A percentile compares a stretch with the other conserved stretches of the same genome.
phyloP scores from a whole-genome alignment of 176 grass and related monocot species.

The Ampelocalamus luodianensis region DNA sequence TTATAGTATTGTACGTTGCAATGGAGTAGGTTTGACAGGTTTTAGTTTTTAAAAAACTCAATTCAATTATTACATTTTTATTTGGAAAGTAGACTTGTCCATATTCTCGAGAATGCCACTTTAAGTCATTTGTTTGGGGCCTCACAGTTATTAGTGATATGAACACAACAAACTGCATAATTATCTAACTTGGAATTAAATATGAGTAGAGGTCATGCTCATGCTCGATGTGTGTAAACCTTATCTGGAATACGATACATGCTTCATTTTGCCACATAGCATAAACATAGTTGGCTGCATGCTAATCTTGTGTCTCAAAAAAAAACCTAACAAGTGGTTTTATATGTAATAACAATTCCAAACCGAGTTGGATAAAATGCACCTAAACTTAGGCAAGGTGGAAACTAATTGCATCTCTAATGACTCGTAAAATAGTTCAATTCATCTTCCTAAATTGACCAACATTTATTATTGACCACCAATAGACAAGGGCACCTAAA shows the following conservation, averaged over 20 bases:
- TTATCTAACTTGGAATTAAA: neutral
- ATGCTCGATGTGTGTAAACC: neutral
- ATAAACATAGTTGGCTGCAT: neutral
- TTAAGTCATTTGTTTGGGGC: neutral
- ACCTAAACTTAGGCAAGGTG: neutral
- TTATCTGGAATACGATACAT: neutral
- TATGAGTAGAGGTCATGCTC: neutral
- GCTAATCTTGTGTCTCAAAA: neutral
- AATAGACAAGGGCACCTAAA: neutral
- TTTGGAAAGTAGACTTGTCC: neutral
- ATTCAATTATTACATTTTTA: neutral
- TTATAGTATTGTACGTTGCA: neutral
- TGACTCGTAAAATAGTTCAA: neutral
- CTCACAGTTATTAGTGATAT: neutral
- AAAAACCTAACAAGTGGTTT: neutral
- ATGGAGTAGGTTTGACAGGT: neutral
- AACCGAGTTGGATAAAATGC: neutral
- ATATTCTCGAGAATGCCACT: neutral
- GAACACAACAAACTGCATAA: no score
- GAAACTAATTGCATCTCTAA: neutral
- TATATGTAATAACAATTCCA: neutral
- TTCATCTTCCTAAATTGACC: neutral
- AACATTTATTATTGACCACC: neutral
- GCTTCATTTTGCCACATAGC: neutral
- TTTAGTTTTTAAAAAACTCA: neutral